These are phyloP conservation scores for Cucurbita maxima DNA, from an alignment of 306 rosid species.

Conservation along the genomic window DNA sequence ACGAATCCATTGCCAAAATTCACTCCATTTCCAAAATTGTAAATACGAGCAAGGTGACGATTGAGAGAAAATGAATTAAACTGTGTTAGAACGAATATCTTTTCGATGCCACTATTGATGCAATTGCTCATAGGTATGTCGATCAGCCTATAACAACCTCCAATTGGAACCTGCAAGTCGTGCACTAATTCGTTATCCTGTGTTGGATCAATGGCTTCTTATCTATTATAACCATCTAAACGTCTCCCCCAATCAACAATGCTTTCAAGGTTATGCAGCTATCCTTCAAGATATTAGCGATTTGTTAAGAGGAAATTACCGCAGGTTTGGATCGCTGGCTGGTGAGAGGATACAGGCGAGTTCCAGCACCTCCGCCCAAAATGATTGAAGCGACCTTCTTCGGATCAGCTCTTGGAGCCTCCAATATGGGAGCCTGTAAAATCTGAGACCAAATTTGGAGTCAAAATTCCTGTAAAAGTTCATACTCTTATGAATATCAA, in stretches of 20 bases:
- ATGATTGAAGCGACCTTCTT: slow-evolving; percentile 72
- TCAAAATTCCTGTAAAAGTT: not conserved
- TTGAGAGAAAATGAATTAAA: slow-evolving; percentile 84
- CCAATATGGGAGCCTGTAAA: slow-evolving; percentile 27
- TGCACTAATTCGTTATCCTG: not conserved
- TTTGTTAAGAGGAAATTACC: slow-evolving; percentile 13
- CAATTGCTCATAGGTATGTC: slow-evolving; percentile 95
- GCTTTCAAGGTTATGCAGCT: not conserved
- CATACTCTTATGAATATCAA: not conserved
- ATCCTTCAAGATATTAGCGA: not conserved
- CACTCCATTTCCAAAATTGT: slow-evolving; percentile 63
- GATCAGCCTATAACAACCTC: slow-evolving; percentile 83
- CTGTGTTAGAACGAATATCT: slow-evolving; percentile 70
- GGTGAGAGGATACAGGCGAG: slow-evolving; percentile 85
- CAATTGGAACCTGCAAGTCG: slow-evolving; percentile 67
- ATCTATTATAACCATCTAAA: not conserved
- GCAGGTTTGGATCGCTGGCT: slow-evolving; percentile 88
- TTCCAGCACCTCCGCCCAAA: slow-evolving; percentile 93
- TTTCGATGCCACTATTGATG: slow-evolving; percentile 80
- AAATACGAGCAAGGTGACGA: slow-evolving; percentile 68
- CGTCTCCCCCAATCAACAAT: not conserved
- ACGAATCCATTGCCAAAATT: slow-evolving; percentile 81
- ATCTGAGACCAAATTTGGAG: slow-evolving; percentile 24
- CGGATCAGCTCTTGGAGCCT: slow-evolving; percentile 48
- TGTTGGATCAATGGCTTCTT: not conserved